Base-by-base conservation (phyloP, 208 protist species). In the Vickermania ingenoplastis region DNA sequence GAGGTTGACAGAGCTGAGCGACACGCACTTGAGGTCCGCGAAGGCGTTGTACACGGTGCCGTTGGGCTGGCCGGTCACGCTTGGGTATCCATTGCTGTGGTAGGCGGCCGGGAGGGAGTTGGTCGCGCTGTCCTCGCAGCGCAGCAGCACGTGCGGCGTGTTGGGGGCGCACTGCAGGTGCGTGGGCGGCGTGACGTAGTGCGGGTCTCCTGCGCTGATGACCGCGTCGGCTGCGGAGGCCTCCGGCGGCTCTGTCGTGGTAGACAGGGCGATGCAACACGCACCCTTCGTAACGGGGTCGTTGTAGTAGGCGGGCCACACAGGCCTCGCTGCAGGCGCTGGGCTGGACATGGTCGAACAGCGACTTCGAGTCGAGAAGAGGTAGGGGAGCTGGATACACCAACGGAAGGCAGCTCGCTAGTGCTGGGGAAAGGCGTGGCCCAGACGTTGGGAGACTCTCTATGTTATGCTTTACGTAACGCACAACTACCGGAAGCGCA, bases 81-180 rank as follows among this genome's bases (percentile, higher is more conserved):
- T 78, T 0, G 83, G 86, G 31, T 91, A 94, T 1, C 86, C 83
- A 30, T 61, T 81, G 0, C 79, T 83, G 7, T 79, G 82, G 72
- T 93, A 87, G 23, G 86, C 86, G 53, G 72, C 76, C 55, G 69
- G 76, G 57, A 93, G 76, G 0, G 80, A 70, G 64, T 93, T 93
- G 21, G 81, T 76, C 26, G 87, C 28, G 14, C 75, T 79, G 22
- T 65, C 69, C 65, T 83, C 68, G 24, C 66, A 56, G 2, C 28
- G 31, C 17, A 84, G 58, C 55, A 86, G 68, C 24, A 93, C 52
- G 48, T 59, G 72, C 50, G 75, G 75, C 59, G 71, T 69, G 2
- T 36, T 59, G 17, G 61, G 53, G 22, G 21, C 1, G 57, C 71
- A 73, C 23, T 36, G 23, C 45, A 74, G 80, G 36, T 57, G 52